These are phyloP conservation scores for Aristolochia contorta DNA, from an alignment of 164 flowering plant species.

Conservation along the genomic window DNA sequence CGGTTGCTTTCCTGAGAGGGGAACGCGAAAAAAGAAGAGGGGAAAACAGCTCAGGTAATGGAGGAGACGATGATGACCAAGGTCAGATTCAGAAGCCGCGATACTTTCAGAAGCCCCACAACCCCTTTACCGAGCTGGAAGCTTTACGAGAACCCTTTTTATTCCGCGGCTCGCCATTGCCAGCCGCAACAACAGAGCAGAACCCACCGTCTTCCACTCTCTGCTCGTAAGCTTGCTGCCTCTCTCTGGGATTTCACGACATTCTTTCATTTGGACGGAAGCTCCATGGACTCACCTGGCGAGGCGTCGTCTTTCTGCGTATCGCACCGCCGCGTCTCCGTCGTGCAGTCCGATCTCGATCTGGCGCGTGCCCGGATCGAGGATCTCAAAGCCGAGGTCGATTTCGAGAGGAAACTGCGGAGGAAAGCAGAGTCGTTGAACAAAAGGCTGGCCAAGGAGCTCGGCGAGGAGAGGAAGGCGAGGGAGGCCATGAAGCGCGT, in stretches of 20 bases:
- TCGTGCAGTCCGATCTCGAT: slow-evolving; percentile 9
- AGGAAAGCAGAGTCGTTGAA: slow-evolving; percentile 9
- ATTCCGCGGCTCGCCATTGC: not conserved
- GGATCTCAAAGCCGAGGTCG: slow-evolving; percentile 11
- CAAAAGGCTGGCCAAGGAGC: slow-evolving; percentile 7
- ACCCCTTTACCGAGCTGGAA: slow-evolving; percentile 14
- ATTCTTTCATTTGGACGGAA: not conserved
- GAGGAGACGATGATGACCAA: slow-evolving; percentile 10
- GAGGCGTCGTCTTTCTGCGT: not conserved
- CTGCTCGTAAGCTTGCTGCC: slow-evolving; percentile 9
- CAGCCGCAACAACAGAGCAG: not conserved
- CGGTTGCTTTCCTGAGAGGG: slow-evolving; percentile 2
- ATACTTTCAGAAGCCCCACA: slow-evolving; percentile 1
- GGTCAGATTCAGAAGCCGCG: not conserved
- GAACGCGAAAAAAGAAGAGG: not conserved
- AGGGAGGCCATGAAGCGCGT: not conserved
- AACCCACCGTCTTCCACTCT: not conserved
- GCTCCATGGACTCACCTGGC: not conserved
- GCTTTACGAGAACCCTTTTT: slow-evolving; percentile 14
- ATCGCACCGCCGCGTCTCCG: slow-evolving; percentile 1
- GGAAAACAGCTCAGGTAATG: slow-evolving; percentile 3
- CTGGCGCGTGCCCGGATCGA: slow-evolving; percentile 11
- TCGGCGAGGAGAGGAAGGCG: slow-evolving; percentile 4
- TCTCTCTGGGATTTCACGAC: slow-evolving; percentile 1
- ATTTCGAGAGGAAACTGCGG: slow-evolving; percentile 7